Conservation (phyloP, 1,284 basidiomycete genomes). For the Amylostereum chailletii region DNA sequence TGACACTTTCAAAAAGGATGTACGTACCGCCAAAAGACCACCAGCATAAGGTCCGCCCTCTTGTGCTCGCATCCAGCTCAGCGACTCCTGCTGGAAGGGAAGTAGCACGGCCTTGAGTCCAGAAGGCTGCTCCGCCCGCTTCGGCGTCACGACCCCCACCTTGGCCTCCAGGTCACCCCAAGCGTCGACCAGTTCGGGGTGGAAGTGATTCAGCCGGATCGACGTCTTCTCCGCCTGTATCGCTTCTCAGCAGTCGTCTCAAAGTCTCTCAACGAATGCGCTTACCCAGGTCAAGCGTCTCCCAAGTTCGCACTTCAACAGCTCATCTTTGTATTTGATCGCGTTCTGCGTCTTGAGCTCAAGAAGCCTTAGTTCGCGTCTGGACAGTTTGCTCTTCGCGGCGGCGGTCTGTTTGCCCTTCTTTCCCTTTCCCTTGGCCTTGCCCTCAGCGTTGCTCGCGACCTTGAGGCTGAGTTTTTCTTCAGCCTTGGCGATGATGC, state of each 20-base stretch:
- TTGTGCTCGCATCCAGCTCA: slow-evolving; percentile 95
- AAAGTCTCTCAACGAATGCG: slow-evolving; percentile 4
- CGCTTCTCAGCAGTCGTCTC: neutral
- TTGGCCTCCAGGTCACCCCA: slow-evolving; percentile 82
- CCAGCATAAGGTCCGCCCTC: slow-evolving; percentile 85
- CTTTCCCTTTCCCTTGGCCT: slow-evolving; percentile 17
- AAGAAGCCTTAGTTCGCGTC: slow-evolving; percentile 4
- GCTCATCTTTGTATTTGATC: slow-evolving; percentile 39
- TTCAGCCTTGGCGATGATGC: neutral
- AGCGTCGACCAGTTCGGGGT: slow-evolving; percentile 73
- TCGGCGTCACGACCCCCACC: slow-evolving; percentile 57
- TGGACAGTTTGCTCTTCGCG: neutral
- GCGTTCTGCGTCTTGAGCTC: slow-evolving; percentile 1
- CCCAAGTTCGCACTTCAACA: slow-evolving; percentile 46
- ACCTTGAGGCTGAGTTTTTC: neutral
- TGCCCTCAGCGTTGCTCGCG: slow-evolving; percentile 18
- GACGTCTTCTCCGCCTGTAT: slow-evolving; percentile 69
- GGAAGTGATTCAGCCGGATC: slow-evolving; percentile 53
- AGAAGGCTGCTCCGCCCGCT: slow-evolving; percentile 70
- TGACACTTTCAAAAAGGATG: neutral
- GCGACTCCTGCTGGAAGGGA: slow-evolving; percentile 86
- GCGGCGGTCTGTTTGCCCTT: neutral
- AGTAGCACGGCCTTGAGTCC: slow-evolving; percentile 69
- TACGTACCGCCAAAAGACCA: slow-evolving; percentile 81
- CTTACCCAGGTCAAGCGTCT: slow-evolving; percentile 51